Base-by-base conservation (phyloP, 1,139 yeast species). In the Blastobotrys elegans region DNA sequence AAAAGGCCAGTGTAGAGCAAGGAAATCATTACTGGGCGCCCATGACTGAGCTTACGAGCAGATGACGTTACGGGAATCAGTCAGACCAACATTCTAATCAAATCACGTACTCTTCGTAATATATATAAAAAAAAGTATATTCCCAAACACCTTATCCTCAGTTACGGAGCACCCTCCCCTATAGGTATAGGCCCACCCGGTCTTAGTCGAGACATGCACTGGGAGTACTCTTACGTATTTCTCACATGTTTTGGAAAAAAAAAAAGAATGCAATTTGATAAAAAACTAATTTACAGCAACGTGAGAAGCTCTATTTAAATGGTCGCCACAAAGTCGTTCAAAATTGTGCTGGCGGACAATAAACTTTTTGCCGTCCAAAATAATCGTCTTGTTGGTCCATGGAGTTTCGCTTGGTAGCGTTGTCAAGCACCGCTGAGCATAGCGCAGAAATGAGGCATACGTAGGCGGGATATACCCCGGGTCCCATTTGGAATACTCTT, bases 41-140 rank as follows among this genome's bases (percentile, higher is more conserved):
- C 60, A 58, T 53, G 61, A 52, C 58, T 52, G 67, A 63, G 44
- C n/a, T 24, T 21, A 20, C 43, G 31, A 17, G 31, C 34, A 49
- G 21, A 29, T 60, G 67, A 62, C 37, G 59, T 51, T 55, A 58
- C 64, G 67, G 67, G 67, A 64, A 64, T 64, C 67, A 64, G 67
- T 62, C 53, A 53, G 62, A 57, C 53, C 59, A 41, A 62, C 65
- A 62, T 44, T 42, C n/a, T n/a, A n/a, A n/a, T n/a, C n/a, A n/a
- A n/a, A n/a, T n/a, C n/a, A n/a, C n/a, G n/a, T n/a, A n/a, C n/a
- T n/a, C n/a, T n/a, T n/a, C n/a, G n/a, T n/a, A n/a, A n/a, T n/a
- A n/a, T n/a, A n/a, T n/a, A 30, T 30, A 30, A 30, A 30, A 30
- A 30, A 30, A n/a, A n/a, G n/a, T n/a, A n/a, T n/a, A n/a, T n/a